Percentiles rank a stretch among this genome's conserved stretches.
phyloP scores from a whole-genome alignment of 2,329 filamentous ascomycete genomes.

The Cercospora zeae-maydis region DNA sequence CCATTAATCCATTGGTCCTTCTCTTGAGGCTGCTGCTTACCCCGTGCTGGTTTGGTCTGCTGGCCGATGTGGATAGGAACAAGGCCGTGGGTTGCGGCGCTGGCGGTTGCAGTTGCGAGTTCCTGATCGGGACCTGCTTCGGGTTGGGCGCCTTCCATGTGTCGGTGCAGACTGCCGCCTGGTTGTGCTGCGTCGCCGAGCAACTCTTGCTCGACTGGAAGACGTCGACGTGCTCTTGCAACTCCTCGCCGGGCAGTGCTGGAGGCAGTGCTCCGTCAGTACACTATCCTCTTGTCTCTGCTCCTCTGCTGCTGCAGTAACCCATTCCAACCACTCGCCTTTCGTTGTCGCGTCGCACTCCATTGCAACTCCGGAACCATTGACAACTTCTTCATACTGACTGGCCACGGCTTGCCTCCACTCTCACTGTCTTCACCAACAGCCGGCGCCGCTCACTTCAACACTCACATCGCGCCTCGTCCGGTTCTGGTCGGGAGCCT shows the following conservation, averaged over 20 bases:
- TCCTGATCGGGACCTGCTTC: neutral
- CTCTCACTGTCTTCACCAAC: neutral
- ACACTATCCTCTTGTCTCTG: neutral
- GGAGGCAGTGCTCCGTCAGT: conserved; percentile 20
- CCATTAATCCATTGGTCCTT: neutral
- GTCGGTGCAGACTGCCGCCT: conserved; percentile 2
- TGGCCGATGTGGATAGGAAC: too few relatives aligned
- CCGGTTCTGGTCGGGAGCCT: neutral
- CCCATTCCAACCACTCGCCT: conserved; percentile 24
- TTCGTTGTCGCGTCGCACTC: conserved; percentile 20
- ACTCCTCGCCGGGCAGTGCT: conserved; percentile 12
- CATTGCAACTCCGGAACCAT: conserved; percentile 34
- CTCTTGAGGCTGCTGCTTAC: too few relatives aligned
- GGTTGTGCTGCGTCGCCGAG: neutral
- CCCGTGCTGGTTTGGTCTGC: too few relatives aligned
- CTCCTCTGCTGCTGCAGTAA: conserved; percentile 16
- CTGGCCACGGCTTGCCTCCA: neutral
- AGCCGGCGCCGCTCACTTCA: conserved; percentile 14
- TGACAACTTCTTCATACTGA: conserved; percentile 36
- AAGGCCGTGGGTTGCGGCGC: neutral
- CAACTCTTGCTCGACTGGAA: conserved; percentile 7
- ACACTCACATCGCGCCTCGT: neutral
- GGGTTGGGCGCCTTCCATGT: neutral
- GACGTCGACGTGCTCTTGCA: conserved; percentile 14
- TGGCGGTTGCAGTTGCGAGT: neutral